Evolutionary conservation across 2,329 filamentous ascomycete species (phyloP), one percentile per base, ranked within the genome.

Genomic region (Cephalotrichum gorgonifer): DNA sequence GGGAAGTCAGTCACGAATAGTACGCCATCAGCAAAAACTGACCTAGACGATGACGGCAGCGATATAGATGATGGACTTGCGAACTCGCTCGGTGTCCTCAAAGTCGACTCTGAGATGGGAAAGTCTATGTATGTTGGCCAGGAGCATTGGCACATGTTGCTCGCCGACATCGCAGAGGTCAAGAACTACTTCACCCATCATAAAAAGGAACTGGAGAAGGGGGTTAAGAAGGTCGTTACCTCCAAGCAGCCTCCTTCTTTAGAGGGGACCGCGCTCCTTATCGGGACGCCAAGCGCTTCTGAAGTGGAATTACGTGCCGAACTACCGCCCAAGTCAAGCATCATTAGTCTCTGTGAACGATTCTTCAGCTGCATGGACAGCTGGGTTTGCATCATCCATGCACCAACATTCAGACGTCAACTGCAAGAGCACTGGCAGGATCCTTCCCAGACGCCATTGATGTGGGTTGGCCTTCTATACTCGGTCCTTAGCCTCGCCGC

Each of bases 161-260:
- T 94, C 49, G 75, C 80, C 56, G 86, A 90, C 64, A 93, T 98
- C 54, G 75, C 87, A 9, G 93, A 98, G 69, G 91, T 98, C 25
- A 95, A 91, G 62, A 90, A 85, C 56, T 96, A 93, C 67, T 97
- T 95, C 59, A 68, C 70, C 17, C 80, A 76, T 31, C 88, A 96
- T 66, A 94, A 93, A 64, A 90, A 93, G 60, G 89, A 96, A 55
- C 75, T 91, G 52, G 88, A 94, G 61, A 83, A 82, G 51, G 89
- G 90, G 57, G 81, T 88, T 56, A 81, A 86, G 57, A 85, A 81
- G 57, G 81, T 95, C 47, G 78, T 83, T 61, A 79, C 79, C 42
- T 79, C 79, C 35, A 88, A 85, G 57, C 75, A 82, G 15, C 68
- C 69, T 26, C 69, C 71, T 2, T 75, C 78, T 26, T 70, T 69